phyloP scores from a whole-genome alignment of 768 basidiomycete genomes.

The Pleurotus tuber-regium region DNA sequence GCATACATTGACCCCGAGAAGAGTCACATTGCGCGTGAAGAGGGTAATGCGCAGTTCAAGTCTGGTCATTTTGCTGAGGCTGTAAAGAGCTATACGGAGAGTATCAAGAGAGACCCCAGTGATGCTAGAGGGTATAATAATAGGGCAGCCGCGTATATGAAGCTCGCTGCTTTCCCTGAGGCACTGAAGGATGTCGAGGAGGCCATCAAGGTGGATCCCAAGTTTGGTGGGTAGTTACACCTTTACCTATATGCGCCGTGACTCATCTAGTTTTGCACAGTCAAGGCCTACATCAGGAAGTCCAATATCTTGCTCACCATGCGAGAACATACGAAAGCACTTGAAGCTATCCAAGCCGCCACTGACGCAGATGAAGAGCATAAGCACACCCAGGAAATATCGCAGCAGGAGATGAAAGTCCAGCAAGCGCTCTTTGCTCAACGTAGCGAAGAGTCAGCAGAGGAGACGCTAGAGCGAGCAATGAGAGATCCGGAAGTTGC shows the following conservation, averaged over 20 bases:
- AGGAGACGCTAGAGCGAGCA: constrained; percentile 88
- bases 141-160: constrained; percentile 96
- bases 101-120: constrained; percentile 90
- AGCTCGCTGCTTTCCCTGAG: constrained; percentile 90
- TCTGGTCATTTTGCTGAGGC: constrained; percentile 87
- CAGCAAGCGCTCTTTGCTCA: constrained; percentile 77
- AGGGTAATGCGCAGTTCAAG: constrained; percentile 93
- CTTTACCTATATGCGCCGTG: neutral
- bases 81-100: constrained; percentile 91
- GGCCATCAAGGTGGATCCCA: constrained; percentile 88
- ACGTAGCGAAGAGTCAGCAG: constrained; percentile 83
- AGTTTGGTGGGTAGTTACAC: constrained; percentile 56
- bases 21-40: constrained; percentile 82
- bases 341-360: constrained; percentile 81
- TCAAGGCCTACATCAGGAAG: constrained; percentile 97
- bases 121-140: constrained; percentile 97
- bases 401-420: constrained; percentile 75
- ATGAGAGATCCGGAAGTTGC: constrained; percentile 98
- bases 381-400: constrained; percentile 84
- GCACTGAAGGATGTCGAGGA: constrained; percentile 94
- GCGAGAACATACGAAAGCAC: constrained; percentile 87
- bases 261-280: constrained; percentile 32
- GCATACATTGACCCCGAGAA: constrained; percentile 88
- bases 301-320: constrained; percentile 80
- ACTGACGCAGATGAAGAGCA: constrained; percentile 73